Base-by-base conservation (phyloP, 768 basidiomycete genomes). In the Amanita rimosa region DNA sequence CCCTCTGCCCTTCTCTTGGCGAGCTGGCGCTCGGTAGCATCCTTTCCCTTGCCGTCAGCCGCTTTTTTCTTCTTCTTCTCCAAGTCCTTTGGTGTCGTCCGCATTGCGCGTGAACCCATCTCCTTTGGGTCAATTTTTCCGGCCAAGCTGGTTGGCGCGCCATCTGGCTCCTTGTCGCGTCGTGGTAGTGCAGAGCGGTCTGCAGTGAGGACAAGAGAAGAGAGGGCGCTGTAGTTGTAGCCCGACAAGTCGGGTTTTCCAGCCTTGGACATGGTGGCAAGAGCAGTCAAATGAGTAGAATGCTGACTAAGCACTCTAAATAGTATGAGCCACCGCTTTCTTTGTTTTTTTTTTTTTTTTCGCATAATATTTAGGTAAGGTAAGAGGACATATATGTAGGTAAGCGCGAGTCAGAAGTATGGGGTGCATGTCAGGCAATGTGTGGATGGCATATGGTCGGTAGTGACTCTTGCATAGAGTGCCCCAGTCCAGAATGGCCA, bases 191-290 rank as follows among this genome's bases (percentile, higher is more conserved):
- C 76, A 45, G 86, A 85, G 47, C 83, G 73, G 68, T 90, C 85
- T 10, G 95, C 90, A n/a, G 88, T 93, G 60, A 97, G 74, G 39
- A 98, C 95, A 38, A 97, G 77, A 17, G 90, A 93, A 24, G 91
- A 91, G 61, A 97, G 94, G 48, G 89, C 89, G 40, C 85, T 82
- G 75, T 98, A 97, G 72, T 96, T 96, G 79, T 93, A 97, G 38
- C 81, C 82, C 53, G 89, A 91, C 58, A 88, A 67, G 65, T 95
- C 90, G 46, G 79, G 83, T 69, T 84, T 87, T 60, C 64, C 67
- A 38, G 61, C 34, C 57, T 60, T 60, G 35, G 66, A 60, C 66
- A 67, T 67, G 33, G 37, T 56, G 42, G 37, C 31, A 31, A 10
- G 26, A 27, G 26, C 24, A n/a, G n/a, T n/a, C n/a, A n/a, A n/a